Conservation (phyloP, 2,329 filamentous ascomycete genomes). For the Claviceps lovelessii region DNA sequence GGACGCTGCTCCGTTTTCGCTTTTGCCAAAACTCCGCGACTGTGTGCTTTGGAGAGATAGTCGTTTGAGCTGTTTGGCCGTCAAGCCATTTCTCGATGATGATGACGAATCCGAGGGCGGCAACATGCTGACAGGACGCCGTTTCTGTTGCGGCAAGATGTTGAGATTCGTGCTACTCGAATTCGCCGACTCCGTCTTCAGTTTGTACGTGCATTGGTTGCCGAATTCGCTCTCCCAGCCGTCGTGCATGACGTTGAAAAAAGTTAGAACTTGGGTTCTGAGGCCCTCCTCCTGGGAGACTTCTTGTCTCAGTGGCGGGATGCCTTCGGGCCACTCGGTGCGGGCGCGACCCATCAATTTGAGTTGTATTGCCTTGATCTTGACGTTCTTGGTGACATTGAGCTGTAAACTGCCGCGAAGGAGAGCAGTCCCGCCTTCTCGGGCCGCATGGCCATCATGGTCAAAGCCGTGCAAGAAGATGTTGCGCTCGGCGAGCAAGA, state of each 20-base stretch:
- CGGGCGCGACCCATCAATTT: constrained; percentile 73
- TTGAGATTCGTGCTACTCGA: constrained; percentile 20
- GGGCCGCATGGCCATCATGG: constrained; percentile 42
- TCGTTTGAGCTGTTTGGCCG: constrained; percentile 43
- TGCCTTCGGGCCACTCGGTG: constrained; percentile 94
- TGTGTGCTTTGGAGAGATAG: constrained; percentile 70
- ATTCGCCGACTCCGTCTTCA: constrained; percentile 26
- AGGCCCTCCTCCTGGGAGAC: constrained; percentile 73
- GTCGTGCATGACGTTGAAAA: constrained; percentile 68
- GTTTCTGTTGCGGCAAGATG: constrained; percentile 5
- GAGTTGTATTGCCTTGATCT: constrained; percentile 81
- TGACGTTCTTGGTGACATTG: constrained; percentile 73
- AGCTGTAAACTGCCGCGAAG: constrained; percentile 72
- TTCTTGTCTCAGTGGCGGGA: constrained; percentile 74
- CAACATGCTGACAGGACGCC: constrained; percentile 9
- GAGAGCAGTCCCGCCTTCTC: constrained; percentile 62
- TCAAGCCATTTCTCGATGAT: constrained; percentile 12
- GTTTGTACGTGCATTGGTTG: constrained; percentile 44
- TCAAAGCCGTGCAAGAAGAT: constrained; percentile 70
- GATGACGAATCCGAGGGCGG: constrained; percentile 6
- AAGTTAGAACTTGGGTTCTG: constrained; percentile 77
- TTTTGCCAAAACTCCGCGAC: constrained; percentile 73
- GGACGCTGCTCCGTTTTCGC: constrained; percentile 53
- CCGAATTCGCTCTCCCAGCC: constrained; percentile 47
- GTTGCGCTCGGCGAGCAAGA: constrained; percentile 65